Conservation (phyloP, 805 yeast species). For the Monosporozyma servazzii region DNA sequence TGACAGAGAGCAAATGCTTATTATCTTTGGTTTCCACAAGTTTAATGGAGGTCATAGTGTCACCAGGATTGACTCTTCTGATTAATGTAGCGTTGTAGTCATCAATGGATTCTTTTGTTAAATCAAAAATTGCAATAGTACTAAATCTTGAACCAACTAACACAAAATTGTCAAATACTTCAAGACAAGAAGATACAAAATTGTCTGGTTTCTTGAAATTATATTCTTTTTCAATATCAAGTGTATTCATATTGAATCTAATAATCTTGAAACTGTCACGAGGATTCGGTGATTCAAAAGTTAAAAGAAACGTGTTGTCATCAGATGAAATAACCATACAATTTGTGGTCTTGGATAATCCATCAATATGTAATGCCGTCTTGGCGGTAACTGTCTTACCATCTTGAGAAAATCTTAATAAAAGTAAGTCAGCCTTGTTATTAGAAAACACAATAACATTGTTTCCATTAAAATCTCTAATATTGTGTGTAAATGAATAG, state of each 20-base stretch:
- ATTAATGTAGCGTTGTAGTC: conserved; percentile 20
- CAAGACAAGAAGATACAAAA: conserved; percentile 53
- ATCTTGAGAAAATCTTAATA: conserved; percentile 34
- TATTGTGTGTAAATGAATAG: conserved; percentile 38
- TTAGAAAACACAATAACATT: conserved; percentile 31
- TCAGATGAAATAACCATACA: conserved; percentile 30
- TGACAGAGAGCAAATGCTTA: conserved; percentile 32
- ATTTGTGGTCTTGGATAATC: conserved; percentile 42
- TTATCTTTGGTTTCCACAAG: conserved; percentile 27
- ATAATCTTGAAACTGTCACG: conserved; percentile 41
- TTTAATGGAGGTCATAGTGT: conserved; percentile 52
- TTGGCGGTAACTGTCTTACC: conserved; percentile 25
- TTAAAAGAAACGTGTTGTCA: conserved; percentile 28
- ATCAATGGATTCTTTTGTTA: conserved; percentile 15
- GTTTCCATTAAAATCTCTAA: conserved; percentile 19
- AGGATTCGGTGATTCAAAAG: conserved; percentile 64
- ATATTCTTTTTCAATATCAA: conserved; percentile 20
- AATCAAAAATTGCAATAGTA: conserved; percentile 47
- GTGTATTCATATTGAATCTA: conserved; percentile 26
- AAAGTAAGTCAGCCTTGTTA: conserved; percentile 35
- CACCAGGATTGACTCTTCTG: conserved; percentile 52
- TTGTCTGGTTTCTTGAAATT: conserved; percentile 35
- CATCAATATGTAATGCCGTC: conserved; percentile 18
- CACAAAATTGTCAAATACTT: conserved; percentile 36
- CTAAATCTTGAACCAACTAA: conserved; percentile 68